These are phyloP conservation scores for Phytophthora tentaculata DNA, from an alignment of 352 stramenopile genomes.

Conservation along the genomic window DNA sequence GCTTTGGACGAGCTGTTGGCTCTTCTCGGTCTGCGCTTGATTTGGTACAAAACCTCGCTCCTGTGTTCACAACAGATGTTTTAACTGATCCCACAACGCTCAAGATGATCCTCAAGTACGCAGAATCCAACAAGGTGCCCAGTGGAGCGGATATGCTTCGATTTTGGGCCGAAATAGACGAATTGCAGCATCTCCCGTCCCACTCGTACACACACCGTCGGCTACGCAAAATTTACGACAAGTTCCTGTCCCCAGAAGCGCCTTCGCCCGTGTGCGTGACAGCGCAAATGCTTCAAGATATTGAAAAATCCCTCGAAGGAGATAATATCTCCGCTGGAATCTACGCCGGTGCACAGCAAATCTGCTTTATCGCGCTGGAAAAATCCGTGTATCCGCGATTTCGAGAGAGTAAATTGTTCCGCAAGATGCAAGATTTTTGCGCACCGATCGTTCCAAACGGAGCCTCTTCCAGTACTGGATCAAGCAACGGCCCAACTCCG, in stretches of 20 bases:
- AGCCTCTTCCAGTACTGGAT: neutral
- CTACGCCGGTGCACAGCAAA: slow-evolving; percentile 66
- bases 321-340: slow-evolving; percentile 79
- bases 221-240: slow-evolving; percentile 88
- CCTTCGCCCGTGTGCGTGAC: slow-evolving; percentile 80
- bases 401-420: slow-evolving; percentile 75
- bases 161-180: slow-evolving; percentile 87
- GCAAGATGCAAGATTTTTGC: slow-evolving; percentile 81
- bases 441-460: slow-evolving; percentile 37
- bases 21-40: slow-evolving; percentile 48
- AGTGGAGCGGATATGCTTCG: slow-evolving; percentile 68
- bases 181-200: slow-evolving; percentile 72
- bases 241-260: slow-evolving; percentile 79
- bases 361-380: slow-evolving; percentile 74
- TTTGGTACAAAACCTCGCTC: slow-evolving; percentile 74
- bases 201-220: slow-evolving; percentile 83
- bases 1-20: slow-evolving; percentile 29
- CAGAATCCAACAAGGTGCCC: slow-evolving; percentile 59
- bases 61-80: slow-evolving; percentile 84
- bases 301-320: slow-evolving; percentile 62
- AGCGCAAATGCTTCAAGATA: slow-evolving; percentile 65
- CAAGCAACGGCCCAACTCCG: slow-evolving; percentile 5
- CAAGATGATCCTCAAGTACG: slow-evolving; percentile 75
- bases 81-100: slow-evolving; percentile 73
- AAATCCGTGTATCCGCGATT: slow-evolving; percentile 82